Conservation (phyloP, 2,329 filamentous ascomycete genomes). For the Emergomyces orientalis region DNA sequence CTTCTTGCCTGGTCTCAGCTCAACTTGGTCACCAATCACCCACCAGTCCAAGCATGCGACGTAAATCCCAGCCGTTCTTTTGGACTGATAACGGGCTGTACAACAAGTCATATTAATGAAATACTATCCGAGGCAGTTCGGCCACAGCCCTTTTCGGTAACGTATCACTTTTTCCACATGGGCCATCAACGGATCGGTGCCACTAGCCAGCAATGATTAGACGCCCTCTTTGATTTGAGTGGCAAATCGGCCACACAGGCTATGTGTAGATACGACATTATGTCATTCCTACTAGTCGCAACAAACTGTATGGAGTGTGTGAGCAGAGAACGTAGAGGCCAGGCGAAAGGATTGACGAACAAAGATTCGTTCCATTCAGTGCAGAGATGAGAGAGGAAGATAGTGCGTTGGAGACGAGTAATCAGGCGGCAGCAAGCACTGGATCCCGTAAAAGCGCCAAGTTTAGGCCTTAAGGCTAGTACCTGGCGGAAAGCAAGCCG, state of each 20-base stretch:
- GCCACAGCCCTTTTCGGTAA: background rate
- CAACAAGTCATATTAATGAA: background rate
- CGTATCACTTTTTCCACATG: conserved; percentile 3
- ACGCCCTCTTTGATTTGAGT: background rate
- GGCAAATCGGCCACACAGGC: background rate
- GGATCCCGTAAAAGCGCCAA: background rate
- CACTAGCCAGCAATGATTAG: background rate
- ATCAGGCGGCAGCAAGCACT: background rate
- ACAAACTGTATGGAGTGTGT: background rate
- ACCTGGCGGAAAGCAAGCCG: background rate
- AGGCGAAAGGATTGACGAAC: background rate
- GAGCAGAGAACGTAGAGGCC: background rate
- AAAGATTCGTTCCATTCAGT: background rate
- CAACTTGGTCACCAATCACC: background rate
- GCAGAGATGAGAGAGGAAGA: background rate
- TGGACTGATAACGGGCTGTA: background rate
- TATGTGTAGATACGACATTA: background rate
- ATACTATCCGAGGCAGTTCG: background rate
- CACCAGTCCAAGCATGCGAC: background rate
- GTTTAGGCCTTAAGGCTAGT: background rate
- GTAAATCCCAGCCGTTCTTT: background rate
- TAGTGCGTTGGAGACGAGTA: background rate
- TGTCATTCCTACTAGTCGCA: background rate
- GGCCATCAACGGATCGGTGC: background rate
- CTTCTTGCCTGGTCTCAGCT: background rate